Base-by-base conservation (phyloP, 139 green algal genomes). In the Edaphochlamys debaryana region DNA sequence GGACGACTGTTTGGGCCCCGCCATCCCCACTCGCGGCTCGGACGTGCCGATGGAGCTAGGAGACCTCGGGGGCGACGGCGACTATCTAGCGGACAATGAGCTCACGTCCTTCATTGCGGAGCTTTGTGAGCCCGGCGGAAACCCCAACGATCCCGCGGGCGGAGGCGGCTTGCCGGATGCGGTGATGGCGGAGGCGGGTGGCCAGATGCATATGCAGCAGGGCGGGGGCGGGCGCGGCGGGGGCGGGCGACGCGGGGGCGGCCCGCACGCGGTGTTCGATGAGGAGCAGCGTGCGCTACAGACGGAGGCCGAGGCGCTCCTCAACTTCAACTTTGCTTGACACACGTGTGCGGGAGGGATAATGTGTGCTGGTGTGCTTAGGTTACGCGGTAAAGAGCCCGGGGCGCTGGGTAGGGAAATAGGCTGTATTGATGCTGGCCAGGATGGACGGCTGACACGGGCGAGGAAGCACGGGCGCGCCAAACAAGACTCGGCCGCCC, bases 81-180 rank as follows among this genome's bases (percentile, higher is more conserved):
- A 80, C 58, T 80, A 80, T 38, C 13, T 80, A 9, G 73, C 73
- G 17, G 73, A 80, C 27, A 70, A 41, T 13, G 73, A 80, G 56
- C 73, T 80, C 4, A 56, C 69, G 58, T 60, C 38, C 56, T 80
- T 80, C 58, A 80, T 80, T 22, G 73, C 56, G 9, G 73, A 80
- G 37, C 58, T 80, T 19, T 80, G 73, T 27, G 73, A 25, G 17
- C 73, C 56, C 56, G 40, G 37, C 72, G 41, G 72, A n/a, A n/a
- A n/a, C 22, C 1, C 25, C 60, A 67, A 22, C 60, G 30, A 30
- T 0, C 25, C 22, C 54, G 54, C 22, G 13, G n/a, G 69, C 42
- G 42, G 69, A 41, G 29, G 69, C 42, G 23, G 41, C 40, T 20
- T 23, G 42, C 27, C 4, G 41, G 69, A 41, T 15, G 9, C 48